Base-by-base conservation (phyloP, 352 stramenopile genomes). In the Phytophthora parvispora region DNA sequence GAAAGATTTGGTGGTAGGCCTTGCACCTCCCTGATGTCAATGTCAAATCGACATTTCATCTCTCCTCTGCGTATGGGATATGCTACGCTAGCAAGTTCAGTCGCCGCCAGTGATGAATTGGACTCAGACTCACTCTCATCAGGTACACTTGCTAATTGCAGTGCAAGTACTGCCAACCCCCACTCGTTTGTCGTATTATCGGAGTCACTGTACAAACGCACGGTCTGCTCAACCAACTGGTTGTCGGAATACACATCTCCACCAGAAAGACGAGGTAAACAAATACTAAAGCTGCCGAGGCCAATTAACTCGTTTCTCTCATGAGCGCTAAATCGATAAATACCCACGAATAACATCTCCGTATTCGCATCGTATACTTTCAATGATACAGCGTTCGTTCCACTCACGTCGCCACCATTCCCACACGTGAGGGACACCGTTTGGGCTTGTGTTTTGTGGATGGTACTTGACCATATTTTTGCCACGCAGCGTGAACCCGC, bases 231-330 rank as follows among this genome's bases (percentile, higher is more conserved):
- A 20, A 68, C 22, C 40, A 24, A 20, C 20, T 36, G 20, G 22
- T 29, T 53, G 43, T 36, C 42, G 24, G 15, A 22, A 48, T 42
- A 6, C 16, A 5, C 34, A 42, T n/a, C 36, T 22, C n/a, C n/a
- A n/a, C n/a, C n/a, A n/a, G 36, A 15, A 4, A 58, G 18, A 1
- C 13, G 29, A 6, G 27, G 15, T 29, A 36, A 32, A 16, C 20
- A 20, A 45, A 75, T 42, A 36, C 10, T 34, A 53, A 76, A 73
- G 9, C 36, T 69, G 8, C 69, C 64, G 4, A 65, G 34, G 60
- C 63, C 63, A 15, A 76, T 57, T 20, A 73, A 25, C 27, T 69
- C 69, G 29, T 76, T 76, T 22, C 69, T 73, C 27, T 76, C 69
- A 7, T 61, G 38, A 34, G 25, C 29, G 34, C 69, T 76, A 49